Evolutionary conservation across 2,329 filamentous ascomycete genomes (phyloP), one percentile per base, ranked within the genome.

Genomic region (Pestalotiopsis fici): DNA sequence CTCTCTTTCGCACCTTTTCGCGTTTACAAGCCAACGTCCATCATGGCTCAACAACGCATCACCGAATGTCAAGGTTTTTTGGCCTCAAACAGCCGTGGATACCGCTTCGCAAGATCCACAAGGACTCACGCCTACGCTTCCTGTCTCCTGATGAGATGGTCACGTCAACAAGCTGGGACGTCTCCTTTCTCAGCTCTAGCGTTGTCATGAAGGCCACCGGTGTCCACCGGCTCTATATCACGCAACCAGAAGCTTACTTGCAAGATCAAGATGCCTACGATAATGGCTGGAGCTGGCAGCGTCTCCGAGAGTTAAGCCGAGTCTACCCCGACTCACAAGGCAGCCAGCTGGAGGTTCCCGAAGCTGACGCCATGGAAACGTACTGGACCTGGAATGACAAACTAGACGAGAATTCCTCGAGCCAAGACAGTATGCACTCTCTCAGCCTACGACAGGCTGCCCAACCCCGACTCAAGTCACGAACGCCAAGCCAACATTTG

Each of bases 41-140:
- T 69, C 75, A 77, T n/a, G 72, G 75, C 7, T 76, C 75, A 3
- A 73, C 73, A 11, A 70, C 77, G 4, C 79, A 81, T 59, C 73
- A 74, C n/a, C 77, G 77, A 57, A 74, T 81, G 12, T 72, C 79
- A 4, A 81, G 81, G 54, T 89, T 86, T 64, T 80, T 90, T 23
- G 92, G 90, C 5, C 82, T 95, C 21, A 85, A 87, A 65, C 89
- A 91, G 56, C 79, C 87, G 0, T 93, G 92, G 86, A 86, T 95
- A n/a, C 93, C 93, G 4, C 82, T 95, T 21, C 88, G 92, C 63
- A 95, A 95, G 76, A 82, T 93, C 2, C 88, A 92, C 75, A 93
- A 91, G 74, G 91, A 93, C 67, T 90, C 90, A 0, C 87, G 89
- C 28, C 83, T 95, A 6, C 88, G 89, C 1, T 94, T 94, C 72